Evolutionary conservation across 2,329 filamentous ascomycete species (phyloP).

Genomic region (Arthrobotrys sphaeroides): DNA sequence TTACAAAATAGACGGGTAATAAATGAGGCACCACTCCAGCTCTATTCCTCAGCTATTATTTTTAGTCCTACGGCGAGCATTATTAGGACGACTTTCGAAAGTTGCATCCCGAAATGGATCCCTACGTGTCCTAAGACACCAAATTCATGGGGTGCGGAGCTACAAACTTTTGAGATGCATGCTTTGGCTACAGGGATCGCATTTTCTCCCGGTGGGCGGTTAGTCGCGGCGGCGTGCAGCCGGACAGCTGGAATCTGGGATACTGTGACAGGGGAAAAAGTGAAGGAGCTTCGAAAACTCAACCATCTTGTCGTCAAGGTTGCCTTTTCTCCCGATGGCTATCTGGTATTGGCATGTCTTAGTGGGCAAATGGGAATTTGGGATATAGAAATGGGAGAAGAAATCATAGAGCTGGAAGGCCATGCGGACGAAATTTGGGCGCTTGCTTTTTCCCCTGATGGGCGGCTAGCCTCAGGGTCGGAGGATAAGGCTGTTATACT

Average conservation of each 20-base stretch:
- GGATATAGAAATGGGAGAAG: not conserved
- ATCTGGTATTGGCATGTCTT: not conserved
- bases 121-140: not conserved
- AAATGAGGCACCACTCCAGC: slow-evolving; percentile 1
- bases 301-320: too few relatives aligned
- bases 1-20: not conserved
- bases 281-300: not conserved
- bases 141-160: not conserved
- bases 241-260: not conserved
- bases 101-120: not conserved
- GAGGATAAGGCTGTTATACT: slow-evolving; percentile 7
- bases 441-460: slow-evolving; percentile 71
- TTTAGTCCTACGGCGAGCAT: not conserved
- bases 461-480: slow-evolving; percentile 87
- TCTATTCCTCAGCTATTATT: slow-evolving; percentile 3
- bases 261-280: not conserved
- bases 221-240: too few relatives aligned
- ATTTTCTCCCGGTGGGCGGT: not conserved
- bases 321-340: slow-evolving; percentile 1
- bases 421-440: not conserved
- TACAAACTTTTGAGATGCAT: not conserved
- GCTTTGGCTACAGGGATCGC: not conserved
- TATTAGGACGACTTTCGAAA: not conserved
- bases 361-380: not conserved
- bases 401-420: too few relatives aligned